phyloP scores from a whole-genome alignment of 2,329 filamentous ascomycete species.

The Penicillium glabrum region DNA sequence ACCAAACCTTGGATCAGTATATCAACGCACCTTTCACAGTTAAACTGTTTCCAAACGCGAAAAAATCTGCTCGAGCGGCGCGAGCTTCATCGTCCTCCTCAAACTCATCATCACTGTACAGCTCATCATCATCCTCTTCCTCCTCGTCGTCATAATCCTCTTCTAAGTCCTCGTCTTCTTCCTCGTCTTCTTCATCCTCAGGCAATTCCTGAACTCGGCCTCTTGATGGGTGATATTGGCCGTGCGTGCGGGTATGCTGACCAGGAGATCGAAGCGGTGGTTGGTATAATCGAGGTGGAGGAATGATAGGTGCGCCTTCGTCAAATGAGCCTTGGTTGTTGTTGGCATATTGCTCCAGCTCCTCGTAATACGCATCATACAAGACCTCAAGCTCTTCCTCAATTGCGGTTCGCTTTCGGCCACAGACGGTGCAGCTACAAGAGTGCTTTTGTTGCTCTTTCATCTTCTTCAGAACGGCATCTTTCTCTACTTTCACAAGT shows the following conservation, averaged over 20 bases:
- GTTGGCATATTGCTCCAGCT: slow-evolving; percentile 96
- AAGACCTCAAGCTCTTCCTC: slow-evolving; percentile 97
- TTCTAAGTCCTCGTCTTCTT: slow-evolving; percentile 59
- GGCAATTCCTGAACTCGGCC: slow-evolving; percentile 66
- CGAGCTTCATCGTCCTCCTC: slow-evolving; percentile 64
- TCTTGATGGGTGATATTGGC: slow-evolving; percentile 66
- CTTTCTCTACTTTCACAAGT: slow-evolving; percentile 96
- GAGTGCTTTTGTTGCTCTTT: slow-evolving; percentile 99
- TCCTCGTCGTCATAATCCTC: slow-evolving; percentile 64
- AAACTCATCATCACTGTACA: slow-evolving; percentile 64
- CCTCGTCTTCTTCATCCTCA: slow-evolving; percentile 56
- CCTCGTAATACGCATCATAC: slow-evolving; percentile 98
- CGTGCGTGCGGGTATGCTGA: slow-evolving; percentile 56
- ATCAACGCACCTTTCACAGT: slow-evolving; percentile 74
- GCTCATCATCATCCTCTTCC: slow-evolving; percentile 65
- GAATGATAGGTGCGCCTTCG: slow-evolving; percentile 68
- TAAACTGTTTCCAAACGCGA: slow-evolving; percentile 95
- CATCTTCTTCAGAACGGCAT: slow-evolving; percentile 97
- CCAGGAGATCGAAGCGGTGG: slow-evolving; percentile 55
- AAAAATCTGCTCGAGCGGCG: slow-evolving; percentile 74
- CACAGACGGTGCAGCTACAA: slow-evolving; percentile 96
- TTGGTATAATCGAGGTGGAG: slow-evolving; percentile 63
- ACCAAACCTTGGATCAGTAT: slow-evolving; percentile 19
- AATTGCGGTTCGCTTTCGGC: slow-evolving; percentile 91
- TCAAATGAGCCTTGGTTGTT: slow-evolving; percentile 64